phyloP scores from a whole-genome alignment of 768 basidiomycete species.

The Russula brevipes region DNA sequence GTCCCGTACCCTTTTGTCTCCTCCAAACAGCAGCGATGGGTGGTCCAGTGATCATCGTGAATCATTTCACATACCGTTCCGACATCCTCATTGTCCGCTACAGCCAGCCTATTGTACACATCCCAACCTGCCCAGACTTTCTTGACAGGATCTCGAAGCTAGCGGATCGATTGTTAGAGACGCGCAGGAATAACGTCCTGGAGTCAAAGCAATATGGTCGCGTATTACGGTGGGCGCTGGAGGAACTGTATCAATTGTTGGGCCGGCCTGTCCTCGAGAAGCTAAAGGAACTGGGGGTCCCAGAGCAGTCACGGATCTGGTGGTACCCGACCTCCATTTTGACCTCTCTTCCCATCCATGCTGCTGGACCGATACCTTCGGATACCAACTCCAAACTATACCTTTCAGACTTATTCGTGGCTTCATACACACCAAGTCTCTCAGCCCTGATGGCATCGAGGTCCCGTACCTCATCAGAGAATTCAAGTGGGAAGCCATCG shows the following conservation, averaged over 20 bases:
- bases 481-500: not conserved
- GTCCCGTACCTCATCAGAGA: not conserved
- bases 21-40: not conserved
- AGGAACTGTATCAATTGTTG: not conserved
- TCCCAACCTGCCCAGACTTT: not conserved
- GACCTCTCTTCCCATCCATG: not conserved
- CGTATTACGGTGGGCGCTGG: not conserved
- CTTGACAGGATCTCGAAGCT: not conserved
- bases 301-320: not conserved
- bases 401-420: not conserved
- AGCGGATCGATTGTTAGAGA: not conserved
- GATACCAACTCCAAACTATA: not conserved
- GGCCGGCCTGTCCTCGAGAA: not conserved
- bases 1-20: not conserved
- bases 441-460: not conserved
- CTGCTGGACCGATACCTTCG: not conserved
- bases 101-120: not conserved
- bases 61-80: not conserved
- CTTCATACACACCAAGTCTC: not conserved
- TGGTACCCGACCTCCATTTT: not conserved
- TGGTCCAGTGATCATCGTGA: not conserved
- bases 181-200: not conserved
- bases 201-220: not conserved
- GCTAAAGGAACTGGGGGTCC: not conserved
- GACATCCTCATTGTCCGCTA: slow-evolving; percentile 3